Evolutionary conservation across 2,329 filamentous ascomycete species (phyloP).

Genomic region (Arthrinium phaeospermum): DNA sequence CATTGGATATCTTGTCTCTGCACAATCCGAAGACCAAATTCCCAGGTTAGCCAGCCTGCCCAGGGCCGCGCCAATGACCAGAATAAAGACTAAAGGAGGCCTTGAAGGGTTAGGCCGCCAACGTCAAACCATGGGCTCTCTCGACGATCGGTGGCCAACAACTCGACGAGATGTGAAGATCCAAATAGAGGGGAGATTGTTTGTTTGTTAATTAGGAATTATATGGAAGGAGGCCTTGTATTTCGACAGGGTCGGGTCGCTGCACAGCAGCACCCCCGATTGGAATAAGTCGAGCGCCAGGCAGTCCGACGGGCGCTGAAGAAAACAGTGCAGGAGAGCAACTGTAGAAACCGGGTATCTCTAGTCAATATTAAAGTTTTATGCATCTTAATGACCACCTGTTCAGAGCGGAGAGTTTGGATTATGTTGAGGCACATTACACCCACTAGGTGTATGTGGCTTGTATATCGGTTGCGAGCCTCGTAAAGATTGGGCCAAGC

Average conservation of each 20-base stretch:
- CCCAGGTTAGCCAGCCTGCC: too few relatives aligned
- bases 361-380: background rate
- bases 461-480: background rate
- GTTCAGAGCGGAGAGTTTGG: background rate
- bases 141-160: background rate
- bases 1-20: background rate
- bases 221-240: background rate
- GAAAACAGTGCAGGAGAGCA: background rate
- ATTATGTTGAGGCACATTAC: background rate
- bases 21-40: background rate
- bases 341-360: background rate
- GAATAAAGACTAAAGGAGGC: background rate
- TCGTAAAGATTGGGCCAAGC: background rate
- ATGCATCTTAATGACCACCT: background rate
- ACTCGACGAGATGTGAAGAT: background rate
- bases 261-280: background rate
- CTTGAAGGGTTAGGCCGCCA: background rate
- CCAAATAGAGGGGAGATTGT: background rate
- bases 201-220: background rate
- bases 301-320: background rate
- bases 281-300: background rate
- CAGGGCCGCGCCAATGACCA: background rate
- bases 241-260: background rate
- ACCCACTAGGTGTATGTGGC: background rate
- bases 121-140: background rate